Conservation (phyloP, 2,329 filamentous ascomycete genomes). For the Colletotrichum sp. region DNA sequence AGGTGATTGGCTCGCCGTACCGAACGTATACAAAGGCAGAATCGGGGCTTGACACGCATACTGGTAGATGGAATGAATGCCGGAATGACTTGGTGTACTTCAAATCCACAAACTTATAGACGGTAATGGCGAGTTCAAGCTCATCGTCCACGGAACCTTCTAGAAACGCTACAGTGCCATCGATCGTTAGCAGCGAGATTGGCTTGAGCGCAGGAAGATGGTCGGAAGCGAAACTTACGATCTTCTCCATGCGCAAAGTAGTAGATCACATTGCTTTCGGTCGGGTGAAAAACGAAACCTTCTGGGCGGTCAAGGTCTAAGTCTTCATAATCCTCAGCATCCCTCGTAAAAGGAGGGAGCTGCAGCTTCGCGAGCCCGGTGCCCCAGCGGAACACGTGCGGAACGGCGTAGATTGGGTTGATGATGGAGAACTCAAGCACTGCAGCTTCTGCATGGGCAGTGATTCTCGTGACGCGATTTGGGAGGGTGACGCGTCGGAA, state of each 20-base stretch:
- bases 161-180: no score
- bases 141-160: rapidly evolving
- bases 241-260: not conserved
- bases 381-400: not conserved
- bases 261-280: not conserved
- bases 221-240: not conserved
- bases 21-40: no score
- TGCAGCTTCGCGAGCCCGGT: not conserved
- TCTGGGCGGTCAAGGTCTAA: not conserved
- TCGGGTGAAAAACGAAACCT: not conserved
- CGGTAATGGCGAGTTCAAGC: no score
- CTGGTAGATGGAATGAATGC: no score
- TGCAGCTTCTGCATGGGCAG: not conserved
- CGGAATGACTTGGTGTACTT: no score
- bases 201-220: no score
- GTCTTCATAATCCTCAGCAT: no score
- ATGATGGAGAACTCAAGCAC: not conserved
- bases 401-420: not conserved
- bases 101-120: no score
- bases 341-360: not conserved
- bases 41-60: no score
- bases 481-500: not conserved
- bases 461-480: not conserved
- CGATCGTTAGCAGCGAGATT: not conserved
- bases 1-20: not conserved